Base-by-base conservation (phyloP, 176 grass and related monocot species). In the Coix lacrymajobi region DNA sequence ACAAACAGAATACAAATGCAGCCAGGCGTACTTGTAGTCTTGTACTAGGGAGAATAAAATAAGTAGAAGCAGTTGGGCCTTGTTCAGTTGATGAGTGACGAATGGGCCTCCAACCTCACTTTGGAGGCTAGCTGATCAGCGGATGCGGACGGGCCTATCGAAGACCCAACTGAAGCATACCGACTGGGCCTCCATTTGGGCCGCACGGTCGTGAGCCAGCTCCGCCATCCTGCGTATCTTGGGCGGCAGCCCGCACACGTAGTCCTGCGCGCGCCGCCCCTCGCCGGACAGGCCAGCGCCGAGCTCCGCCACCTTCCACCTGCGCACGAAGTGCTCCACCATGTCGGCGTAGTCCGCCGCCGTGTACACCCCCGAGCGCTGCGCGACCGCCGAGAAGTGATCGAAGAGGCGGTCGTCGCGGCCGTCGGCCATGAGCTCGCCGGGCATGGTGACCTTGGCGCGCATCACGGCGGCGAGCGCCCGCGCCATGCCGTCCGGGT, bases 91-190 rank as follows among this genome's bases (percentile, higher is more conserved):
- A 60, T 13, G 4, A 60, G 56, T 4, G 24, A 60, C 56, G 11
- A 60, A 26, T 60, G 56, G 56, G 56, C 56, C n/a, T 26, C 56
- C 54, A 58, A 58, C 9, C 54, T 58, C 7, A 11, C 52, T 58
- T 11, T 32, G 17, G 17, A 37, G 34, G 8, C 33, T n/a, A 10
- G 3, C 66, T 46, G 41, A 75, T 81, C 48, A 81, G 22, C 6
- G 13, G 26, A 60, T 14, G 46, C 78, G 40, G n/a, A 87, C 48
- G 2, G 71, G 40, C 49, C 62, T 76, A 26, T 81, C 62, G 29
- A 87, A 76, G 2, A 87, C 79, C 85, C 85, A 87, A 39, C 79
- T 82, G 85, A 87, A 87, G 39, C 30, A n/a, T 0, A 37, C 63
- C 0, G 4, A 61, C 1, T 46, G 8, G 39, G 79, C 37, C 16